These are phyloP conservation scores for Nymphaea colorata DNA, from an alignment of 164 flowering plant genomes.

Conservation along the genomic window DNA sequence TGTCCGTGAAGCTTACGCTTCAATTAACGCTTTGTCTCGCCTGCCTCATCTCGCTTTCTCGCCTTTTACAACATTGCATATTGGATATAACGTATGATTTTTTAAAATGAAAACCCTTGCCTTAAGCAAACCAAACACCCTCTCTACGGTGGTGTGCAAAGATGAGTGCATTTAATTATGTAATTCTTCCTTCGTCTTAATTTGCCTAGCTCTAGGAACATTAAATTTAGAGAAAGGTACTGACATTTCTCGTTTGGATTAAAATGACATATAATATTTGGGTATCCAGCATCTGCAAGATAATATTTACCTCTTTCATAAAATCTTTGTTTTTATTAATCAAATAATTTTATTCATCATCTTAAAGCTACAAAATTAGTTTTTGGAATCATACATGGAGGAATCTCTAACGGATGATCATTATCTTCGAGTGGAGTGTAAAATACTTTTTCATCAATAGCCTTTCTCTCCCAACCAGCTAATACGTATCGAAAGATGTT, in stretches of 20 bases:
- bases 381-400: background rate
- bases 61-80: no score
- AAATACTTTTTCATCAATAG: background rate
- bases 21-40: no score
- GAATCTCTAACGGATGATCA: background rate
- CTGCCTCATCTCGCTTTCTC: no score
- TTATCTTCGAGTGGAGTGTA: conserved; percentile 11
- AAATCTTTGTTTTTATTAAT: background rate
- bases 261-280: conserved; percentile 10
- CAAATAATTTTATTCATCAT: background rate
- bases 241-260: no score
- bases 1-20: no score
- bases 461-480: background rate
- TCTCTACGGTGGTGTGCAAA: no score
- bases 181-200: conserved; percentile 7
- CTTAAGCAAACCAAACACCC: no score
- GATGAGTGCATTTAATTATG: no score
- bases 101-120: no score
- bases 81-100: no score
- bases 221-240: no score
- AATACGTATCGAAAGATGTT: background rate
- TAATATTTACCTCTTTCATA: conserved; percentile 52
- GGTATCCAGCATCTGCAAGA: conserved; percentile 52
- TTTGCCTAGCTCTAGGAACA: conserved; percentile 28
- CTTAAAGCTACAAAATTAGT: background rate